Base-by-base conservation (phyloP, 2,329 filamentous ascomycete species). In the Fusarium avenaceum region DNA sequence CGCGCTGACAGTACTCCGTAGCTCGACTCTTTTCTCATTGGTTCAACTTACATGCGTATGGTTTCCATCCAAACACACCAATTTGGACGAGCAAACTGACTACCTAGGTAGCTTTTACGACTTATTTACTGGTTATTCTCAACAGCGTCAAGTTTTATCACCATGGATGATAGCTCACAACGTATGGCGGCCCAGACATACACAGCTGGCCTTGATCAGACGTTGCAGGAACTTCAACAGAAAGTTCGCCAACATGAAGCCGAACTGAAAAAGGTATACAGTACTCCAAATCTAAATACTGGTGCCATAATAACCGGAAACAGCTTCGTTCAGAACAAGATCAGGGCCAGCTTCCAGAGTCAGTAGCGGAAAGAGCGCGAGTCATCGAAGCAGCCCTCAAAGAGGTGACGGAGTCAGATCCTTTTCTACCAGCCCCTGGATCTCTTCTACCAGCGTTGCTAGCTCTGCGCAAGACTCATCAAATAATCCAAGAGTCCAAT, bases 371-470 rank as follows among this genome's bases (percentile, higher is more conserved):
- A 20, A 77, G 79, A 50, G 71, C 74, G 17, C 69, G 67, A 35
- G 79, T 87, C 39, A 83, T 94, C 74, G 89, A 87, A 71, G 80
- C 83, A 49, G 91, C 91, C 4, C 93, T 94, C 72, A 85, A 88
- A 52, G 84, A 85, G 17, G 80, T 93, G 46, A 85, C 87, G 14
- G 80, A 85, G 43, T 83, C 85, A 15, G 84, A 89, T 51, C 89
- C 90, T 10, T 88, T 88, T 70, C 80, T 95, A 22, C 92, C 92
- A 4, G 82, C 84, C 24, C 81, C 87, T 11, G 87, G 85, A 49
- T 95, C 92, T 20, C 83, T 90, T 7, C 78, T 96, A 8, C 91
- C 92, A 5, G 87, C 89, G 8, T 82, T 96, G 6, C 76, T 96
- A 40, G 92, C 92, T 7, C 79, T 93, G 54, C 88, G 90, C 51